phyloP scores from a whole-genome alignment of 164 flowering plant species.

The Hamamelis virginiana region DNA sequence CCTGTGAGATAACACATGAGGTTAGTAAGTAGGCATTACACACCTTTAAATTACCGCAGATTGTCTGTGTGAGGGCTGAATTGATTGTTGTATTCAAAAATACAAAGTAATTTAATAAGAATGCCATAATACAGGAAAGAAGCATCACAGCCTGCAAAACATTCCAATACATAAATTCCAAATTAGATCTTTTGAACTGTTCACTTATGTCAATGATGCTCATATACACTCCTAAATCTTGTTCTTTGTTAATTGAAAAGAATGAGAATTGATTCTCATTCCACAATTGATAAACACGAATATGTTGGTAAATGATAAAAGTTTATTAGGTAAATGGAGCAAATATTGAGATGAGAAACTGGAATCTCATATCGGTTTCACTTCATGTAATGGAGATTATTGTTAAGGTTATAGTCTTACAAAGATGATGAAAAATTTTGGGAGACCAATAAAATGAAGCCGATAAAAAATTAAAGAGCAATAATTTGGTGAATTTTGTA shows the following conservation, averaged over 20 bases:
- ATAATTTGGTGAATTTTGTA: neutral
- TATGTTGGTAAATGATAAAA: neutral
- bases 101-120: slow-evolving; percentile 69
- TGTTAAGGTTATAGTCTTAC: too few species aligned
- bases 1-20: neutral
- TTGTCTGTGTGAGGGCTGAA: slow-evolving; percentile 89
- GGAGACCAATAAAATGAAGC: too few species aligned
- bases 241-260: neutral
- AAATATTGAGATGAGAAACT: too few species aligned
- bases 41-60: slow-evolving; percentile 91
- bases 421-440: neutral
- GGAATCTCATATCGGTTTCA: too few species aligned
- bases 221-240: neutral
- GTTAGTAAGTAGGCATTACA: neutral
- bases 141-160: slow-evolving; percentile 74
- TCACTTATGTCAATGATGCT: neutral
- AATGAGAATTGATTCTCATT: neutral
- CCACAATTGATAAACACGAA: neutral
- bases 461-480: neutral
- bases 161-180: slow-evolving; percentile 1
- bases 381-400: too few species aligned
- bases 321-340: too few species aligned
- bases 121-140: slow-evolving; percentile 81
- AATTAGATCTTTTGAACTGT: neutral
- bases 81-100: slow-evolving; percentile 84